Evolutionary conservation across 768 basidiomycete genomes (phyloP), one percentile per base, ranked within the genome.

Genomic region (Cystobasidium onofrii): DNA sequence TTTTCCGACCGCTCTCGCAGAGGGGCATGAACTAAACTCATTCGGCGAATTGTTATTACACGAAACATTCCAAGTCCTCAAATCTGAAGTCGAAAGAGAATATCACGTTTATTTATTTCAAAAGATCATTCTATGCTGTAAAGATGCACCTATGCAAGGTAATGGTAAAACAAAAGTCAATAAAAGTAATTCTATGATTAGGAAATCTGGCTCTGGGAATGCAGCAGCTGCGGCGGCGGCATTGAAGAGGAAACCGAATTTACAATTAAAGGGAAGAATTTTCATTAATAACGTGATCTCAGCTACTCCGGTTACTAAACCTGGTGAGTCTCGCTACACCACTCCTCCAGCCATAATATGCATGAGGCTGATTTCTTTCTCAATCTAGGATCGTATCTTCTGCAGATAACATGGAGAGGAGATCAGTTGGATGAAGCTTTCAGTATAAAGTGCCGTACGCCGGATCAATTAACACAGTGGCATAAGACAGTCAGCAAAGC

Each of bases 31-130:
- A 77, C 85, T 97, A 44, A 88, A 88, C 77, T 90, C 92, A 81
- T 98, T 99, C 76, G 96, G 96, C 74, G 88, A 91, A 77, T 89
- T 99, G 67, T 85, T 95, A 39, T 86, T 98, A 34, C 94, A 98
- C 80, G 96, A 97, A 80, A 86, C 92, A 71, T 98, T 98, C 81
- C 87, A 89, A 73, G 96, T 98, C 73, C 95, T 90, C 78, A 99
- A 98, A 82, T 90, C 89, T 62, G 93, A 94, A 74, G 90, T 93
- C 78, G 93, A 97, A 81, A 87, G 96, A 77, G 96, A 99, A 81
- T 98, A 98, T 79, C 92, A 95, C 77, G 94, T 99, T 73, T 99
- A 97, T 85, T 84, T 99, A 41, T 99, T 99, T 77, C 94, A 98
- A 83, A 92, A 92, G 83, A 99, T 99, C 81, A 92, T 99, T 76